Evolutionary conservation across 805 yeast genomes (phyloP), one percentile per base, ranked within the genome.

Genomic region (Pichia kluyveri): DNA sequence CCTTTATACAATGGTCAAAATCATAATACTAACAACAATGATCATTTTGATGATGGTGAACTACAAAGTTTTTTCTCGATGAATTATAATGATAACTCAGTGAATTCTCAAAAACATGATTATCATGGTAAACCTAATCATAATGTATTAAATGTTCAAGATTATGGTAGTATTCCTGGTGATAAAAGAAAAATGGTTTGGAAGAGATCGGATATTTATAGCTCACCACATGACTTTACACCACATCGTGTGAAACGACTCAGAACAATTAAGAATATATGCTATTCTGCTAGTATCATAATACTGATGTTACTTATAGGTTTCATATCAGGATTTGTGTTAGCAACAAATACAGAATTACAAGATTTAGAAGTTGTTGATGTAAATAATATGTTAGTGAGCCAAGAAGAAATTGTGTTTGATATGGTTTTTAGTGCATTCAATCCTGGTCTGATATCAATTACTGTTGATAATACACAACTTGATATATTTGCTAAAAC

Each of bases 321-420:
- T 1, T 88, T 91, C 58, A 69, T 85, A 6, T 71, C 83, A 58
- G 98, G 98, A 0, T 86, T 90, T 59, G 67, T 89, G 2, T 68
- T 90, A 40, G 96, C 96, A 0, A 82, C 96, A 1, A 82, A 88
- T 18, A 88, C 87, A 56, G 96, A 91, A 49, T 68, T 91, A 47
- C 80, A 83, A 45, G 75, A 77, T 51, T 82, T 88, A 18, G 67
- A 75, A 19, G 76, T 90, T 10, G 62, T 69, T 2, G 68, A 78
- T n/a, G 70, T 90, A 39, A 77, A 76, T 44, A 86, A 86, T 57
- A 75, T 90, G 1, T 69, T 90, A 12, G 85, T 87, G 3, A 82
- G 93, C 45, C 82, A 82, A 53, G 96, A 89, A 58, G 97, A 88
- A 60, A 68, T 91, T 42, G 76, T 89, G 0, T 88, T 91, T 67